These are phyloP conservation scores for Kondoa subrosea DNA, from an alignment of 768 basidiomycete species.

Conservation along the genomic window DNA sequence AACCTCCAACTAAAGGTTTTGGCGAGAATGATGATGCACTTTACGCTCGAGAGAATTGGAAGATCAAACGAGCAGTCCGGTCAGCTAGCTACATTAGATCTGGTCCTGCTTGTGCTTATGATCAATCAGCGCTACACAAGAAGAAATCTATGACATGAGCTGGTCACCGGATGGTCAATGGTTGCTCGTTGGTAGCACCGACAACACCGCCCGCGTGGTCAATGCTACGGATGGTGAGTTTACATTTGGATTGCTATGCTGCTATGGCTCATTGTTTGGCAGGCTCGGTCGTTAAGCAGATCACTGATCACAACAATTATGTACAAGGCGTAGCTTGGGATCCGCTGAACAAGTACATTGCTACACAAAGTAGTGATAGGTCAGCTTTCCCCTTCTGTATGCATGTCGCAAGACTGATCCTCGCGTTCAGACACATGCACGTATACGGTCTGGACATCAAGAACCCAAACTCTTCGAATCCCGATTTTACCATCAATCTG, in stretches of 20 bases:
- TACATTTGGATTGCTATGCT: constrained; percentile 8
- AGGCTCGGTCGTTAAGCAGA: constrained; percentile 77
- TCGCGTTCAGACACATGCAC: constrained; percentile 52
- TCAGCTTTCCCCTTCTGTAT: constrained; percentile 21
- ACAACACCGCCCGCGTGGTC: constrained; percentile 80
- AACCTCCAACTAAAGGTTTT: constrained; percentile 59
- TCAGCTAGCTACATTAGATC: not conserved
- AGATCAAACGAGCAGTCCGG: constrained; percentile 37
- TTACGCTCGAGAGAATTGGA: constrained; percentile 91
- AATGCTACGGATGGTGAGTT: constrained; percentile 40
- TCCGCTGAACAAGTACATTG: constrained; percentile 88
- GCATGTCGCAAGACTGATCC: not conserved
- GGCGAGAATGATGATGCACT: constrained; percentile 46
- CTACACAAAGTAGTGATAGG: constrained; percentile 90
- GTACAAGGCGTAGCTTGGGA: constrained; percentile 99
- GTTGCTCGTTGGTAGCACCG: constrained; percentile 88
- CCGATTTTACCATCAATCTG: constrained; percentile 41
- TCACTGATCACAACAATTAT: constrained; percentile 86
- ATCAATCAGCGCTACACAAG: constrained; percentile 65
- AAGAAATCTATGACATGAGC: constrained; percentile 94
- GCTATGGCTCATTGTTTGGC: constrained; percentile 12
- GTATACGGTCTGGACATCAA: constrained; percentile 69
- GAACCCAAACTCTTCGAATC: constrained; percentile 32
- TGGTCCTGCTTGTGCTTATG: constrained; percentile 16
- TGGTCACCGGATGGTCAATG: constrained; percentile 95